Evolutionary conservation across 306 rosid species (phyloP), one percentile per base, ranked within the genome.

Genomic region (Abrus precatorius): DNA sequence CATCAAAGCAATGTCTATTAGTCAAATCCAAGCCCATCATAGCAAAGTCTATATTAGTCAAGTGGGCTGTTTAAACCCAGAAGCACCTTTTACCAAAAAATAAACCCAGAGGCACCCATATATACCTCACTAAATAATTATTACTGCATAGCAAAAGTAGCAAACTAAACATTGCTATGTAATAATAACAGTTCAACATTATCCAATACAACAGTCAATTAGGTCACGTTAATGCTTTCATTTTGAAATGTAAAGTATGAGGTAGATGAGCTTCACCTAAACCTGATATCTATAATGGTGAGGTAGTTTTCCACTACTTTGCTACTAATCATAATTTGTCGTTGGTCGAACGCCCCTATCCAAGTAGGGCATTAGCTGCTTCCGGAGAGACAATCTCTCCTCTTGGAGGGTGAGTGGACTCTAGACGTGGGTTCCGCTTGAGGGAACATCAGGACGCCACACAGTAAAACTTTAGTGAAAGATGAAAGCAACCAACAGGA

Each of bases 301-400:
- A 41, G 61, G 34, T 43, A 48, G 50, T 12, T 60, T 56, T 43
- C 38, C 20, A 53, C 41, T 62, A 62, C 29, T 33, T 50, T 28
- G 28, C 60, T 52, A 41, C 34, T 41, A 3, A 72, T 41, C 40
- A 20, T 72, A 74, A 62, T 43, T 64, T 41, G 7, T 27, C 33
- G 78, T 44, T 62, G 55, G 74, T 69, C 40, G 59, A 32, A 32
- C 6, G 20, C 27, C 64, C 72, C 54, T 69, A 59, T 57, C 44
- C 70, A 50, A 69, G 59, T 76, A 69, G 78, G 77, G 59, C 50
- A 68, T 36, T 38, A 48, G 75, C 57, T 40, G 10, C 69, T 28
- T 55, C 34, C 72, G n/a, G n/a, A 8, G 40, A 9, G 56, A 66
- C 57, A 33, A 68, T 27, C 29, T 68, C 52, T 29, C 73, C 62